Evolutionary conservation across 306 rosid genomes (phyloP).

Genomic region (Sindora glabra): DNA sequence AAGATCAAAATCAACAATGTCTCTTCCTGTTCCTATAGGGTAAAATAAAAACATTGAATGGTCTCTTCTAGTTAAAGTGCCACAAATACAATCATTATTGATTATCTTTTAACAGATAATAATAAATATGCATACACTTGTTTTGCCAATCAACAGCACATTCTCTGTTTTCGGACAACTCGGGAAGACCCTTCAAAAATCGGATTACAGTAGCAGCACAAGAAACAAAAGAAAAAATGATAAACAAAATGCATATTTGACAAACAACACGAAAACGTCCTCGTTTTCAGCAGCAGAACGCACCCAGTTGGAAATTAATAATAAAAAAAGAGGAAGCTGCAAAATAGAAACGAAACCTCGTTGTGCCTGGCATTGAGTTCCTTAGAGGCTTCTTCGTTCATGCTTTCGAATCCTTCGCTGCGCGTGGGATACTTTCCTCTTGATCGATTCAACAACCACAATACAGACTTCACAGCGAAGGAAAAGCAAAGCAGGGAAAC

Average conservation of each 20-base stretch:
- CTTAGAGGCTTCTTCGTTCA: conserved; percentile 76
- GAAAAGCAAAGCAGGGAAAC: background rate
- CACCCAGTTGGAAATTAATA: background rate
- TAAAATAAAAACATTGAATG: too few species aligned
- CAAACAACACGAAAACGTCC: too few species aligned
- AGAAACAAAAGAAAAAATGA: background rate
- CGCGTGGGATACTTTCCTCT: background rate
- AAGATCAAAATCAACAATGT: too few species aligned
- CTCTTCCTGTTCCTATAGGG: too few species aligned
- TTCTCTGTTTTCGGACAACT: conserved; percentile 69
- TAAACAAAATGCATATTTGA: too few species aligned
- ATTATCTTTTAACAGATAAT: background rate
- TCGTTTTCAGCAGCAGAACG: too few species aligned
- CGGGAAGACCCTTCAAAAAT: conserved; percentile 71
- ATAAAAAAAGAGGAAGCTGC: background rate
- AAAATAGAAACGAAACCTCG: conserved; percentile 46
- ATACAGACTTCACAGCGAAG: too few species aligned
- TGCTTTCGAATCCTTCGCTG: conserved; percentile 31
- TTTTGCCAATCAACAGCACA: conserved; percentile 87
- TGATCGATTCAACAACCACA: background rate
- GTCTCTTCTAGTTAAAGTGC: too few species aligned
- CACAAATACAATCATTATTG: too few species aligned
- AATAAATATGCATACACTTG: conserved; percentile 47
- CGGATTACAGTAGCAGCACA: conserved; percentile 34
- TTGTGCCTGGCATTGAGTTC: conserved; percentile 76